Conservation (phyloP, 78 protist species). For the Dictyostelium brefeldianum region DNA sequence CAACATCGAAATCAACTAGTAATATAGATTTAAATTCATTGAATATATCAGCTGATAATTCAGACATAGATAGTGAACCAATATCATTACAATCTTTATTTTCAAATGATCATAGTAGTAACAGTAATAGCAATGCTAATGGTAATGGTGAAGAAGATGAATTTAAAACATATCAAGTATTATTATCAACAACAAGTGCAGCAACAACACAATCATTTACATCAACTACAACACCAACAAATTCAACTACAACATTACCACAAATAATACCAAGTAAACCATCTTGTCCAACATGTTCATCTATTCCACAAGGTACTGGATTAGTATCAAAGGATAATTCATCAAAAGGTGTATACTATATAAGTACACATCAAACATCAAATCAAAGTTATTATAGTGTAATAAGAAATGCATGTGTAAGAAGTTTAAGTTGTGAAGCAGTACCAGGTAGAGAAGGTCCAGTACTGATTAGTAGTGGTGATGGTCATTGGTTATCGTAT, state of each 20-base stretch:
- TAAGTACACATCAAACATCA: constrained; percentile 70
- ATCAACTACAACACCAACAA: background rate
- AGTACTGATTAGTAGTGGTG: constrained; percentile 34
- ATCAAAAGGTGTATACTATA: constrained; percentile 1
- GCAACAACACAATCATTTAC: background rate
- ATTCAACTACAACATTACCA: background rate
- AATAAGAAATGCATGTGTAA: constrained; percentile 59
- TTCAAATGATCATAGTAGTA: background rate
- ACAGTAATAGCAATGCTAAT: background rate
- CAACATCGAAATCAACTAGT: constrained; percentile 10
- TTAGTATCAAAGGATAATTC: constrained; percentile 45
- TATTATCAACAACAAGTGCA: background rate
- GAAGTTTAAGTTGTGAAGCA: constrained; percentile 48
- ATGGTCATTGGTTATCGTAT: constrained; percentile 32
- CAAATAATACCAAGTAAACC: background rate
- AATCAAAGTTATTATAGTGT: constrained; percentile 38
- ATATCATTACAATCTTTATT: background rate
- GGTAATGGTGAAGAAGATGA: background rate
- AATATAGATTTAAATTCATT: background rate
- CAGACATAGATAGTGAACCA: background rate
- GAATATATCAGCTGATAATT: background rate
- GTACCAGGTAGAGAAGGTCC: constrained; percentile 76
- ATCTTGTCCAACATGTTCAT: constrained; percentile 71
- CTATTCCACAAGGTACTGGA: constrained; percentile 16
- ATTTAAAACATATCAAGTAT: background rate